Percentiles rank a stretch among this genome's conserved stretches.
phyloP scores from a whole-genome alignment of 768 basidiomycete genomes.

The Trametes cubensis region DNA sequence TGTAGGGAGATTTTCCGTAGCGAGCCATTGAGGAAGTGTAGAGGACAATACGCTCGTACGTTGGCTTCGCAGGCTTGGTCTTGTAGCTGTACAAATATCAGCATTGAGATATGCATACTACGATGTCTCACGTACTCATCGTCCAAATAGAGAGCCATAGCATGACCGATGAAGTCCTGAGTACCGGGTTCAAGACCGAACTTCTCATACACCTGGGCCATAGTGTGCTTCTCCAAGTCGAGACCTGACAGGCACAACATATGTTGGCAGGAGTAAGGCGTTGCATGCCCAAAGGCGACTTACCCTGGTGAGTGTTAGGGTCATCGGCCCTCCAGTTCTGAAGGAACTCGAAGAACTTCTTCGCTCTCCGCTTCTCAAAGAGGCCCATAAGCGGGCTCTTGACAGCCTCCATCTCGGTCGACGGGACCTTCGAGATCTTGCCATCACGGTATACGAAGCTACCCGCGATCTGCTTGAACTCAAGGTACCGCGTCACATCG shows the following conservation, averaged over 20 bases:
- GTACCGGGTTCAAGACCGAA: slow-evolving; percentile 97
- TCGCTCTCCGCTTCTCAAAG: slow-evolving; percentile 96
- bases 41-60: slow-evolving; percentile 93
- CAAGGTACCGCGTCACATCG: slow-evolving; percentile 96
- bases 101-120: background rate
- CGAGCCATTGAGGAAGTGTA: slow-evolving; percentile 99
- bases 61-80: slow-evolving; percentile 83
- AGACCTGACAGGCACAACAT: slow-evolving; percentile 53
- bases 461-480: slow-evolving; percentile 99
- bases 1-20: slow-evolving; percentile 99
- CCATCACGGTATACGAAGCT: slow-evolving; percentile 98
- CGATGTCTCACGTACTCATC: slow-evolving; percentile 55
- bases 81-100: slow-evolving; percentile 67
- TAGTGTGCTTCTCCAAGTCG: slow-evolving; percentile 85
- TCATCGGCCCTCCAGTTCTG: slow-evolving; percentile 96
- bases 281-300: slow-evolving; percentile 18
- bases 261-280: background rate
- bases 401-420: slow-evolving; percentile 96
- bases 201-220: slow-evolving; percentile 95
- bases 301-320: slow-evolving; percentile 95
- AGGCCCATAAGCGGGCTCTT: slow-evolving; percentile 96
- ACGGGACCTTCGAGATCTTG: slow-evolving; percentile 95
- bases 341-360: slow-evolving; percentile 97
- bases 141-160: slow-evolving; percentile 97
- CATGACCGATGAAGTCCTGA: slow-evolving; percentile 98